Evolutionary conservation across 2,329 filamentous ascomycete genomes (phyloP).

Genomic region (Cladosporium velox): DNA sequence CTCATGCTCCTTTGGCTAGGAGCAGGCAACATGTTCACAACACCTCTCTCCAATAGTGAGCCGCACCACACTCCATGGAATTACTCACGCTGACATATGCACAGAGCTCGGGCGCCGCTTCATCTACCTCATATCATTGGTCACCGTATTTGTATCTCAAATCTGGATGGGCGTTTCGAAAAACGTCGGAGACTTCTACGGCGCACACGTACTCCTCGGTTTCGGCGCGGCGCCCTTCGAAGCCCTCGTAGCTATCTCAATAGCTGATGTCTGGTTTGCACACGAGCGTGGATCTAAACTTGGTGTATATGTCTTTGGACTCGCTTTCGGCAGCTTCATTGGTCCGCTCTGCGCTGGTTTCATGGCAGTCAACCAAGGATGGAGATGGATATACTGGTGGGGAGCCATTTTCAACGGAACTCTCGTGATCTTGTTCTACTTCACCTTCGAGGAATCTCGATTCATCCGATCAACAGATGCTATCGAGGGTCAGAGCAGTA

Average conservation of each 20-base stretch:
- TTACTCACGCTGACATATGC: neutral
- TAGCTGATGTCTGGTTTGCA: slow-evolving; percentile 50
- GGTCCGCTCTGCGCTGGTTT: slow-evolving; percentile 45
- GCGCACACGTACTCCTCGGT: slow-evolving; percentile 21
- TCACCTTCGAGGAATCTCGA: slow-evolving; percentile 47
- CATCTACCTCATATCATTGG: slow-evolving; percentile 22
- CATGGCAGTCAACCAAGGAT: slow-evolving; percentile 46
- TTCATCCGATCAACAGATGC: slow-evolving; percentile 22
- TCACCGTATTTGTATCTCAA: slow-evolving; percentile 17
- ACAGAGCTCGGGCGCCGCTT: slow-evolving; percentile 24
- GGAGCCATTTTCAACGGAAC: slow-evolving; percentile 44
- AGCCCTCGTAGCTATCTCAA: slow-evolving; percentile 54
- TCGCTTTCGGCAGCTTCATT: slow-evolving; percentile 39
- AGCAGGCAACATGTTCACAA: slow-evolving; percentile 23
- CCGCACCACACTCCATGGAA: too few species aligned
- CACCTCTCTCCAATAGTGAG: slow-evolving; percentile 26
- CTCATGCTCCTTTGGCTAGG: slow-evolving; percentile 21
- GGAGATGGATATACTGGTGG: slow-evolving; percentile 52
- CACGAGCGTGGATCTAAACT: slow-evolving; percentile 52
- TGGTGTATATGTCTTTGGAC: slow-evolving; percentile 47
- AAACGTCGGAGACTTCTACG: slow-evolving; percentile 23
- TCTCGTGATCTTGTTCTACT: slow-evolving; percentile 43
- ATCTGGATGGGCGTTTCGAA: slow-evolving; percentile 25
- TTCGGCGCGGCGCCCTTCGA: slow-evolving; percentile 36
- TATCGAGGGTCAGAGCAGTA: neutral